These are phyloP conservation scores for Psilocybe cubensis DNA, from an alignment of 768 basidiomycete species.

Conservation along the genomic window DNA sequence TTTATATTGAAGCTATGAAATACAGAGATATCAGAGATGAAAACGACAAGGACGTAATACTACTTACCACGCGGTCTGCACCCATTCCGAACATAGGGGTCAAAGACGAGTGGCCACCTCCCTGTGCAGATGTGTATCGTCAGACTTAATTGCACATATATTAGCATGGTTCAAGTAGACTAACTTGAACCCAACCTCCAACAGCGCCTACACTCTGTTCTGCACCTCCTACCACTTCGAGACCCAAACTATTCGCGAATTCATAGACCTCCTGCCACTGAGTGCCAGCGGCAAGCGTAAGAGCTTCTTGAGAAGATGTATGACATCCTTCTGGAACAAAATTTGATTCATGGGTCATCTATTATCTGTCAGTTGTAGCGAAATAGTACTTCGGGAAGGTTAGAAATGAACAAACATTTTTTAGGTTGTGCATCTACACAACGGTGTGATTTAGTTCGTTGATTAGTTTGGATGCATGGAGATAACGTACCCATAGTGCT, in stretches of 20 bases:
- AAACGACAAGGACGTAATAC: not conserved
- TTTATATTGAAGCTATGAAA: constrained; percentile 52
- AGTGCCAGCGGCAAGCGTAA: constrained; percentile 45
- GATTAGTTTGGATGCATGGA: not conserved
- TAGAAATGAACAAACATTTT: constrained; percentile 40
- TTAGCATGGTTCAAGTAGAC: not conserved
- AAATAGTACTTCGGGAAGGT: too few species aligned
- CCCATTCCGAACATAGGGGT: constrained; percentile 49
- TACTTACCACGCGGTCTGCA: constrained; percentile 47
- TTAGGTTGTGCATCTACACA: constrained; percentile 44
- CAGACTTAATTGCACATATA: not conserved
- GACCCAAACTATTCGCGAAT: constrained; percentile 44
- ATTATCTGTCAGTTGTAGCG: not conserved
- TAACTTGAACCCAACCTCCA: constrained; percentile 43
- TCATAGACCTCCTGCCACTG: constrained; percentile 46
- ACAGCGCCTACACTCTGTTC: constrained; percentile 45
- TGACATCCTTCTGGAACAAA: constrained; percentile 44
- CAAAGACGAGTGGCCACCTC: constrained; percentile 48
- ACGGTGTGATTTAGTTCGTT: not conserved
- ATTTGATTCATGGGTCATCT: constrained; percentile 33
- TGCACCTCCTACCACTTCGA: constrained; percentile 48
- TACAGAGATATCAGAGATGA: too few species aligned
- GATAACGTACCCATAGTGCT: constrained; percentile 46
- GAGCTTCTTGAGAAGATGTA: constrained; percentile 24
- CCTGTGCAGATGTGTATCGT: constrained; percentile 20